Evolutionary conservation across 345 rosid species (phyloP).

Genomic region (Salix exigua): DNA sequence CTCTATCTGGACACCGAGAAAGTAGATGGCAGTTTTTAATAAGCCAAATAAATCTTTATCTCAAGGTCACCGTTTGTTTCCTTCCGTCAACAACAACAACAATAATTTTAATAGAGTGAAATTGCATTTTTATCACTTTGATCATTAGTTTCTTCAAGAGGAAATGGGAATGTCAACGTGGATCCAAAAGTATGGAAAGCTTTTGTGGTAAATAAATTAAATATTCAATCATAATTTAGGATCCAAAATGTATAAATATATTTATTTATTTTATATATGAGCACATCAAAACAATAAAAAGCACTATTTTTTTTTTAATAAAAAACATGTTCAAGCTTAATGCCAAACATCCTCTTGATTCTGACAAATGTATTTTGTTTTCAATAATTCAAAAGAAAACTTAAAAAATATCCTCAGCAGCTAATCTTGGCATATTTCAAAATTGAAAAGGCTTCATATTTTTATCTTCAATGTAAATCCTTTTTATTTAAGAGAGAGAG

Average conservation of each 20-base stretch:
- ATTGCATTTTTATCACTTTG: neutral
- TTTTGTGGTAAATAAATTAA: neutral
- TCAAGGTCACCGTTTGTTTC: neutral
- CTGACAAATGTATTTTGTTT: neutral
- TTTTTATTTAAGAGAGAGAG: too few species aligned
- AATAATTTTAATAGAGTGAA: neutral
- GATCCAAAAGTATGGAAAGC: neutral
- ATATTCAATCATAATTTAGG: neutral
- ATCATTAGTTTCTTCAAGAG: neutral
- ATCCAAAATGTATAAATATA: too few species aligned
- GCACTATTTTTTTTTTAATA: too few species aligned
- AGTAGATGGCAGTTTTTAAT: slow-evolving; percentile 20
- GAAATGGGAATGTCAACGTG: neutral
- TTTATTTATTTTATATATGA: too few species aligned
- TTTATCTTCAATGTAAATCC: too few species aligned
- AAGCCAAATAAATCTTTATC: slow-evolving; percentile 23
- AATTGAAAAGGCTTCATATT: too few species aligned
- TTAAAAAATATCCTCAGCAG: too few species aligned
- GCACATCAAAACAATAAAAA: too few species aligned
- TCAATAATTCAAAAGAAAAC: too few species aligned
- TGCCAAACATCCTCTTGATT: too few species aligned
- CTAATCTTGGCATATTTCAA: too few species aligned
- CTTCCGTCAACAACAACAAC: neutral
- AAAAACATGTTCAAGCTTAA: too few species aligned
- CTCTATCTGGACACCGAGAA: slow-evolving; percentile 33